phyloP scores from a whole-genome alignment of 495 filamentous ascomycete species.

The Talaromyces ruber region DNA sequence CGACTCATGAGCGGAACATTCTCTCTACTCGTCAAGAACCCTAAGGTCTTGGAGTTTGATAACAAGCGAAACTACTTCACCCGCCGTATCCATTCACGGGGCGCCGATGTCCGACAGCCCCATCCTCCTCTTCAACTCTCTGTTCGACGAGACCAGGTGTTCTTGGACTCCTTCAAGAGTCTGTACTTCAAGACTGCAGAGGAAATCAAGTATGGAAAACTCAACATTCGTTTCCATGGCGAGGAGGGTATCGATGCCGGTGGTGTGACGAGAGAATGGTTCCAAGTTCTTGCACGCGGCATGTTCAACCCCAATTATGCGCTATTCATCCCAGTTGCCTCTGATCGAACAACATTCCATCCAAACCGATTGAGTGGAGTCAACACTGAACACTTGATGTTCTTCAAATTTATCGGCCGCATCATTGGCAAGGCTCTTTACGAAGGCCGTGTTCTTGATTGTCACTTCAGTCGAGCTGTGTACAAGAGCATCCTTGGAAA shows the following conservation, averaged over 20 bases:
- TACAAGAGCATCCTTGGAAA: conserved; percentile 96
- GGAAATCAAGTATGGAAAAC: conserved; percentile 96
- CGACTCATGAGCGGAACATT: conserved; percentile 98
- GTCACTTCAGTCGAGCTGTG: conserved; percentile 96
- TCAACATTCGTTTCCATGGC: conserved; percentile 94
- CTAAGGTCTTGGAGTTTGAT: conserved; percentile 97
- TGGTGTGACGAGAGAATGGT: conserved; percentile 98
- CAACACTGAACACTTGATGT: conserved; percentile 92
- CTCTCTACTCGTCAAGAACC: conserved; percentile 92
- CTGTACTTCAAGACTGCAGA: conserved; percentile 91
- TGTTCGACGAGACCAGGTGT: conserved; percentile 90
- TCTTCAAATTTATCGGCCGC: conserved; percentile 99
- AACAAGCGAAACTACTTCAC: conserved; percentile 99
- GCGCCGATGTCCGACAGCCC: conserved; percentile 51
- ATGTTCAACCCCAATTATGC: conserved; percentile 99
- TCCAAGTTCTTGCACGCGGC: conserved; percentile 91
- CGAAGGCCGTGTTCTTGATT: conserved; percentile 91
- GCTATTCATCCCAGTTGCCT: conserved; percentile 89
- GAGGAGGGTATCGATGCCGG: conserved; percentile 98
- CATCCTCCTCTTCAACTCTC: conserved; percentile 77
- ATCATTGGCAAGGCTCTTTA: conserved; percentile 99
- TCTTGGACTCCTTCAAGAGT: conserved; percentile 95
- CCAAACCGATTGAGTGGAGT: conserved; percentile 86
- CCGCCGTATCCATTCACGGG: conserved; percentile 76
- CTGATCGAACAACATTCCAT: conserved; percentile 98